Percentiles rank a stretch among this genome's conserved stretches.
These are phyloP conservation scores for Acanthamoeba royreba DNA, from an alignment of 208 protist genomes.

Conservation along the genomic window DNA sequence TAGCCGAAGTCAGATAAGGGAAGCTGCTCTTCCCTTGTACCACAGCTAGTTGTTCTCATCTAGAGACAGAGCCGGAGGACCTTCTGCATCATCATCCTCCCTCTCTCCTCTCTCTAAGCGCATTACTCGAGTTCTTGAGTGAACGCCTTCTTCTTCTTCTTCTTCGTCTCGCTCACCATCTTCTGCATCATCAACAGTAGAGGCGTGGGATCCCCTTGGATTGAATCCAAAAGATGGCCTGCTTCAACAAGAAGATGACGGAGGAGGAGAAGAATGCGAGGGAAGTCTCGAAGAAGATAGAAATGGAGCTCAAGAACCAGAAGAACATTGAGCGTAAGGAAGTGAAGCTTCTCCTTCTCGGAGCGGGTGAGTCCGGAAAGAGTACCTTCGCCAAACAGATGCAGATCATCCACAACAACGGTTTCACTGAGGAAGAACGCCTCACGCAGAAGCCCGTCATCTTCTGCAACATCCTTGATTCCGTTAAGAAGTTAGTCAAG, in stretches of 20 bases:
- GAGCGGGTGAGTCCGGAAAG: conserved; percentile 76
- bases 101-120: no score
- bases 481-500: neutral
- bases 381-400: conserved; percentile 79
- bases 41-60: no score
- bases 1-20: no score
- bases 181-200: no score
- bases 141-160: no score
- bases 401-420: conserved; percentile 73
- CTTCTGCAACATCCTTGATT: conserved; percentile 26
- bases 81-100: no score
- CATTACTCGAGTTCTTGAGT: no score
- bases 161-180: no score
- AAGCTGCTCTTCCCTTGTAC: no score
- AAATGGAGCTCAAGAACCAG: neutral
- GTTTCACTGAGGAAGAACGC: conserved; percentile 11
- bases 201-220: no score
- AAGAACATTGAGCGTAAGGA: neutral
- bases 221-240: no score
- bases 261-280: conserved; percentile 14
- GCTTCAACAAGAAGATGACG: neutral
- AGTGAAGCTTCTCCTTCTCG: conserved; percentile 53
- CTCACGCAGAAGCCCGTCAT: neutral
- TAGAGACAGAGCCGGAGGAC: no score
- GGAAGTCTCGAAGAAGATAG: neutral